Percentiles rank a stretch among this genome's conserved stretches.
These are phyloP conservation scores for Collybia mongolica DNA, from an alignment of 768 basidiomycete species.

Conservation along the genomic window DNA sequence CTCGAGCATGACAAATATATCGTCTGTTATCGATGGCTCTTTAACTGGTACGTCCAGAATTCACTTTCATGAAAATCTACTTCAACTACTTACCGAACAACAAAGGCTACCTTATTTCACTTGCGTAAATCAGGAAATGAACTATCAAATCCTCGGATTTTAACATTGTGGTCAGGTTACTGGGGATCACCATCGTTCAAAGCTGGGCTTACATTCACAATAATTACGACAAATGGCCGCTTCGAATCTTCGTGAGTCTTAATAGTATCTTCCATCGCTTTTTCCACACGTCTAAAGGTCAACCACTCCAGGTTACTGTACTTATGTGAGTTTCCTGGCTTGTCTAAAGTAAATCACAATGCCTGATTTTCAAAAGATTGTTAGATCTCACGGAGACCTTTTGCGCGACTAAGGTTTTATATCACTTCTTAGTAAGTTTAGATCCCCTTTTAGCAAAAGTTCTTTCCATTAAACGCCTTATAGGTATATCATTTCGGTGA, in stretches of 20 bases:
- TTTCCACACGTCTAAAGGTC: no score
- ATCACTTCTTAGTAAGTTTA: slow-evolving; percentile 1
- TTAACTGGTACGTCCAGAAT: no score
- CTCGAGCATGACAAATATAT: no score
- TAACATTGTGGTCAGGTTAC: neutral
- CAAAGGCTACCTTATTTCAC: no score
- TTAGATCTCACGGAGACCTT: slow-evolving; percentile 4
- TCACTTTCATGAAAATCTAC: no score
- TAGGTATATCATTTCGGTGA: slow-evolving; percentile 1
- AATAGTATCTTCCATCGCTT: neutral
- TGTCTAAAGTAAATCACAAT: neutral
- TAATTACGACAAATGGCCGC: slow-evolving; percentile 2
- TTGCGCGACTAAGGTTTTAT: neutral
- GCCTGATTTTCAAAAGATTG: neutral
- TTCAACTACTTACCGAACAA: no score
- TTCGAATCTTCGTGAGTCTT: slow-evolving; percentile 4
- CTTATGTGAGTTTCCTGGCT: neutral
- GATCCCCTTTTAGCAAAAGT: neutral
- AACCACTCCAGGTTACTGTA: neutral
- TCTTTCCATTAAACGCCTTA: neutral
- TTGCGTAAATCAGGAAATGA: no score
- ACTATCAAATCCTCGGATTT: no score
- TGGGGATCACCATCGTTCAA: slow-evolving; percentile 3
- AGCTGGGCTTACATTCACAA: slow-evolving; percentile 1
- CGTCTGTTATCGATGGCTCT: no score